Evolutionary conservation across 176 grass and related monocot species (phyloP).

Genomic region (Otatea glauca): DNA sequence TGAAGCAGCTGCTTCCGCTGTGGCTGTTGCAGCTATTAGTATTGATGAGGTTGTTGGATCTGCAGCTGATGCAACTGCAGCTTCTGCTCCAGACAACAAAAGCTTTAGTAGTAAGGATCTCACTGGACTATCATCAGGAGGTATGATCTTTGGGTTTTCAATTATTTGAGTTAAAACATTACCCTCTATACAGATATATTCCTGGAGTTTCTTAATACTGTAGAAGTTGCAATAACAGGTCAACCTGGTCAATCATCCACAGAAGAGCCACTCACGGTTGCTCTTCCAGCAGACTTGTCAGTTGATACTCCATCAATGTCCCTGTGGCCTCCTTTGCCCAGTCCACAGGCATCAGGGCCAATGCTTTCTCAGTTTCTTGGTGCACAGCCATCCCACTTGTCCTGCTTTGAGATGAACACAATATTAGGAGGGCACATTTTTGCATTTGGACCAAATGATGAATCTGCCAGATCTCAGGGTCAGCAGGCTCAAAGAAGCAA

Average conservation of each 20-base stretch:
- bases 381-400: constrained; percentile 77
- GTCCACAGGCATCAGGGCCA: constrained; percentile 72
- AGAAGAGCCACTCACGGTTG: constrained; percentile 75
- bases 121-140: constrained; percentile 61
- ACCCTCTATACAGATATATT: constrained; percentile 42
- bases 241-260: constrained; percentile 64
- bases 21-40: constrained; percentile 91
- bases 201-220: constrained; percentile 36
- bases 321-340: constrained; percentile 79
- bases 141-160: constrained; percentile 46
- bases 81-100: constrained; percentile 64
- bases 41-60: constrained; percentile 74
- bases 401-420: constrained; percentile 89
- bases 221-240: constrained; percentile 42
- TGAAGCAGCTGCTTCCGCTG: constrained; percentile 94
- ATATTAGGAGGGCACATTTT: constrained; percentile 76
- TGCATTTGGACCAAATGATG: constrained; percentile 80
- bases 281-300: constrained; percentile 95
- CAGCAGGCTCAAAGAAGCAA: constrained; percentile 81
- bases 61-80: constrained; percentile 52
- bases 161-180: constrained; percentile 37
- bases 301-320: constrained; percentile 83
- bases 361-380: constrained; percentile 85
- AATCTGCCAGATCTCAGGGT: constrained; percentile 65
- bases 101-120: constrained; percentile 58